Conservation (phyloP, 2,329 filamentous ascomycete species). For the Phaeosphaeriaceae sp. region DNA sequence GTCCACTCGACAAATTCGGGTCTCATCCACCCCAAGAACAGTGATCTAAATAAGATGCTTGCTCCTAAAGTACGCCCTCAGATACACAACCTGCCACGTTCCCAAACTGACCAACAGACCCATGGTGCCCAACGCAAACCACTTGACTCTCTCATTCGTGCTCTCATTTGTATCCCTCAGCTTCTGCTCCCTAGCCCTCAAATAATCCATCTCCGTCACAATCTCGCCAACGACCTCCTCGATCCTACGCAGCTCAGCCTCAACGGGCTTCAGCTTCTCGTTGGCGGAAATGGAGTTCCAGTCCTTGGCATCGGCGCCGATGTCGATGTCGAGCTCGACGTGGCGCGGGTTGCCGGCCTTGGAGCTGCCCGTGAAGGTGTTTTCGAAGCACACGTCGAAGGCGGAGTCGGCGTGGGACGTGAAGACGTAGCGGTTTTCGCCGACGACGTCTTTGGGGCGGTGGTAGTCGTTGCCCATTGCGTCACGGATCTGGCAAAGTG, state of each 20-base stretch:
- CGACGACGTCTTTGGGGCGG: constrained; percentile 85
- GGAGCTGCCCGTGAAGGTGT: constrained; percentile 66
- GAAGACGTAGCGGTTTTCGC: constrained; percentile 92
- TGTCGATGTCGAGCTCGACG: constrained; percentile 93
- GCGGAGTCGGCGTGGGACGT: constrained; percentile 90
- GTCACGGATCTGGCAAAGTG: constrained; percentile 78
- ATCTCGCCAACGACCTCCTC: constrained; percentile 91
- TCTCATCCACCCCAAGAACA: neutral
- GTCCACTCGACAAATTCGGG: neutral
- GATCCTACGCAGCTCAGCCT: constrained; percentile 90
- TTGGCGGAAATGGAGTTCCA: constrained; percentile 95
- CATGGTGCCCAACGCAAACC: constrained; percentile 95
- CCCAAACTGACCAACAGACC: constrained; percentile 87
- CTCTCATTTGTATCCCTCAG: constrained; percentile 98
- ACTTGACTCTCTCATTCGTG: constrained; percentile 98
- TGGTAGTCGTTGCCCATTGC: constrained; percentile 96
- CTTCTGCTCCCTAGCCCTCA: constrained; percentile 88
- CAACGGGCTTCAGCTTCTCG: constrained; percentile 97
- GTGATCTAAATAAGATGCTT: constrained; percentile 59
- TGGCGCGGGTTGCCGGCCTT: constrained; percentile 62
- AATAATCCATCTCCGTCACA: constrained; percentile 94
- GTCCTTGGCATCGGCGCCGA: constrained; percentile 95
- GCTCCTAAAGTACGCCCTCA: constrained; percentile 86
- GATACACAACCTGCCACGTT: constrained; percentile 96
- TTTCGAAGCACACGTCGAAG: constrained; percentile 97